A percentile compares a stretch with the other conserved stretches of the same genome.
These are phyloP conservation scores for Taphrina betulina DNA, from an alignment of 1,139 yeast species.

Conservation along the genomic window DNA sequence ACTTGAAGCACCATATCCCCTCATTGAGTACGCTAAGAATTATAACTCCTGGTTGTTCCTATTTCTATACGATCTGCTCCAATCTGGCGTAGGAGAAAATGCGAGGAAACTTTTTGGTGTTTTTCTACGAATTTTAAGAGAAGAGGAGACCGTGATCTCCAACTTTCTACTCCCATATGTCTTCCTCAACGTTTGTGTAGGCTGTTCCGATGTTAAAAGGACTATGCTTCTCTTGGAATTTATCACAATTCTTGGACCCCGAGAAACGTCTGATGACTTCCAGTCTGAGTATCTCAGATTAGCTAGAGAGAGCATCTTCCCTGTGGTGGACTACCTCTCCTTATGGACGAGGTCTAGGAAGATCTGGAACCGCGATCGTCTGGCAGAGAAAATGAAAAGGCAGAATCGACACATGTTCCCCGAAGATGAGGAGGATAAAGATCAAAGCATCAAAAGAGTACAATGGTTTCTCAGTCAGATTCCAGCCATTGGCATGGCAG, in stretches of 20 bases:
- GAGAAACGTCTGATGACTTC: not conserved
- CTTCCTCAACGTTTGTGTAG: constrained; percentile 60
- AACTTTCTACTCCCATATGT: constrained; percentile 61
- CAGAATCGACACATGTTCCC: constrained; percentile 34
- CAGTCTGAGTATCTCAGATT: constrained; percentile 28
- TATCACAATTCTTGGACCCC: constrained; percentile 48
- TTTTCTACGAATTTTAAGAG: constrained; percentile 59
- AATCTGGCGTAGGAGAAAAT: constrained; percentile 47
- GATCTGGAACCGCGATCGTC: constrained; percentile 32
- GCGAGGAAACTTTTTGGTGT: constrained; percentile 60
- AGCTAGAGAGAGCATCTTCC: constrained; percentile 34
- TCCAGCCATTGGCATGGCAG: constrained; percentile 70
- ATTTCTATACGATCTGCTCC: constrained; percentile 65
- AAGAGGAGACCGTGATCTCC: constrained; percentile 55
- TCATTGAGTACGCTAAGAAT: constrained; percentile 48
- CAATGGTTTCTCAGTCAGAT: constrained; percentile 55
- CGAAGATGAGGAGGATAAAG: constrained; percentile 36
- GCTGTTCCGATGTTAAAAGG: constrained; percentile 54
- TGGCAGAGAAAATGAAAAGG: constrained; percentile 35
- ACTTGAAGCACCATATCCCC: constrained; percentile 52
- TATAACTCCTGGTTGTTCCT: constrained; percentile 68
- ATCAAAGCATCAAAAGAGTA: constrained; percentile 37
- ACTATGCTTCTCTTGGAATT: constrained; percentile 51
- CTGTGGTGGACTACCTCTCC: constrained; percentile 73
- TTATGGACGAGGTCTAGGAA: constrained; percentile 61